Conservation (phyloP, 228 moss, liverwort and hornwort genomes). For the Sphagnum magellanicum region DNA sequence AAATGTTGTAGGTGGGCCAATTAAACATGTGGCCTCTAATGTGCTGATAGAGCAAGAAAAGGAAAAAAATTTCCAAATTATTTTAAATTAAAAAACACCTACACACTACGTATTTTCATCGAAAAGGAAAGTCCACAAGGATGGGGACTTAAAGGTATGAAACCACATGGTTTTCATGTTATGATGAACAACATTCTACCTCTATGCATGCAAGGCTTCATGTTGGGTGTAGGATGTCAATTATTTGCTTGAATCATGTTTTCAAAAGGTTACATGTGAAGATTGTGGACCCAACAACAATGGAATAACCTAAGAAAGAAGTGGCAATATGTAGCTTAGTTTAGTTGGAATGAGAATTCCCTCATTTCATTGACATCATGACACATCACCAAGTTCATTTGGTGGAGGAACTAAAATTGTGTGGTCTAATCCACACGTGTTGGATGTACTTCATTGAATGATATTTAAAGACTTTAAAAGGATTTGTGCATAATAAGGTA, state of each 20-base stretch:
- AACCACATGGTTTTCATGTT: background rate
- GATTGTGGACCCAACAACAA: background rate
- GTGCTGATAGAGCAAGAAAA: background rate
- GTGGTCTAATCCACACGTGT: background rate
- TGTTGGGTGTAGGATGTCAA: background rate
- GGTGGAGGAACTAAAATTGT: background rate
- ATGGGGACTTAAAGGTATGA: background rate
- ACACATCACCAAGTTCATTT: background rate
- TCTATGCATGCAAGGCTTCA: background rate
- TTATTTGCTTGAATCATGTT: background rate
- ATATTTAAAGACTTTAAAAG: constrained; percentile 1
- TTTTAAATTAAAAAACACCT: background rate
- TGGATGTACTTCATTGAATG: constrained; percentile 5
- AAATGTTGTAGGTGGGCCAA: background rate
- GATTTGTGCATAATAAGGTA: background rate
- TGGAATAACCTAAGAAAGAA: background rate
- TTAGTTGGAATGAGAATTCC: background rate
- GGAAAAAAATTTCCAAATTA: background rate
- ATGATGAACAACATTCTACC: background rate
- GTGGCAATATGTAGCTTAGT: background rate
- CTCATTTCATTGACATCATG: constrained; percentile 1
- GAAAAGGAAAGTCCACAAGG: background rate
- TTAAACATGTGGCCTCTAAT: background rate
- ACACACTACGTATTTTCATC: background rate
- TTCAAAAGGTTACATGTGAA: background rate